Evolutionary conservation across 805 yeast species (phyloP), one percentile per base, ranked within the genome.

Genomic region (Kodamaea leandrae): DNA sequence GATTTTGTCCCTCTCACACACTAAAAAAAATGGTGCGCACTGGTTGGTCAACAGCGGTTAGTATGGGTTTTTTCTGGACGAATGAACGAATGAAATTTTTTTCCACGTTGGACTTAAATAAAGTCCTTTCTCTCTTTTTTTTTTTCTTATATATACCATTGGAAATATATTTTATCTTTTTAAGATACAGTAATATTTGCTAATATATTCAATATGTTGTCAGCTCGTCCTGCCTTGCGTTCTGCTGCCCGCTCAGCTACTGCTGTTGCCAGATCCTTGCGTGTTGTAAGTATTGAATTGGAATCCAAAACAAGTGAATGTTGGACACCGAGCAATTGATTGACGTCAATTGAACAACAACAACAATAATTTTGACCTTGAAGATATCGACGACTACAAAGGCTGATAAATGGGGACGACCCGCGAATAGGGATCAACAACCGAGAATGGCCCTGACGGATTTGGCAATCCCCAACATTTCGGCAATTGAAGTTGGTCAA

Each of bases 221-320:
- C 90, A 62, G 78, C 82, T 66, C 88, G 93, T 79, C 80, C 89
- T 70, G 78, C 81, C 72, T 76, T 83, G 69, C 86, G 90, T 76
- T 78, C 86, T 66, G 88, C 88, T 67, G 78, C 86, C 66, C 84
- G 87, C 76, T 76, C 87, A 63, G 83, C 83, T 63, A 74, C 73
- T 62, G 72, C 61, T 50, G 63, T 36, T 36, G 48, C 46, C 38
- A 47, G 53, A 44, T 30, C 50, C 45, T 46, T 57, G 61, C 60
- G 64, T 53, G 43, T 53, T 44, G 61, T 60, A 58, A 50, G 61
- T 57, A 45, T 41, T 28, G 18, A 27, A 27, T 27, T 14, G 18
- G 18, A 13, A 27, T 21, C 10, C 32, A 17, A 14, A 9, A 27
- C 5, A 6, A 14, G n/a, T 25, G 14, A 21, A 25, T 10, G n/a